Evolutionary conservation across 352 stramenopile genomes (phyloP).

Genomic region (Vaucheria bursata): DNA sequence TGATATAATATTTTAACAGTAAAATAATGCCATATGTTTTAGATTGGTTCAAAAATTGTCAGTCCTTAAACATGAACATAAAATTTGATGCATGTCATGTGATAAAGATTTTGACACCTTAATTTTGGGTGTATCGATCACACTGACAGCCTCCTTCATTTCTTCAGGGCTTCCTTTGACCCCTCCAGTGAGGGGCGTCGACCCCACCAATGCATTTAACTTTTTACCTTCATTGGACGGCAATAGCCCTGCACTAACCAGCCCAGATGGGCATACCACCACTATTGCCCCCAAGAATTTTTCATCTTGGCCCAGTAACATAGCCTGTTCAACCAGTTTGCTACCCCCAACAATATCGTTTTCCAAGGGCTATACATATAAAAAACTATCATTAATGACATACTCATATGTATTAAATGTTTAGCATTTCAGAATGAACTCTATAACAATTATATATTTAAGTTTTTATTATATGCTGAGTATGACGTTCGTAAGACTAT

Average conservation of each 20-base stretch:
- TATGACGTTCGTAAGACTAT: too few relatives aligned
- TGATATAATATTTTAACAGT: background rate
- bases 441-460: too few relatives aligned
- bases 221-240: slow-evolving; percentile 10
- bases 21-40: background rate
- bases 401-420: too few relatives aligned
- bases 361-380: background rate
- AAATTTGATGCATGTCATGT: too few relatives aligned
- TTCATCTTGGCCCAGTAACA: slow-evolving; percentile 48
- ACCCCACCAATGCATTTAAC: slow-evolving; percentile 22
- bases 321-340: slow-evolving; percentile 44
- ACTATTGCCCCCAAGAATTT: slow-evolving; percentile 38
- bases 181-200: slow-evolving; percentile 36
- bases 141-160: slow-evolving; percentile 15
- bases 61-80: too few relatives aligned
- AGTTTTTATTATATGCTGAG: too few relatives aligned
- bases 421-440: too few relatives aligned
- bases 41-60: background rate
- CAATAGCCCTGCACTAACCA: slow-evolving; percentile 31
- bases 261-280: slow-evolving; percentile 20
- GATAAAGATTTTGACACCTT: too few relatives aligned
- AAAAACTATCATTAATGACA: too few relatives aligned
- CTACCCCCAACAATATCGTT: slow-evolving; percentile 36
- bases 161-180: slow-evolving; percentile 22
- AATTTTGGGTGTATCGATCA: background rate